phyloP scores from a whole-genome alignment of 805 yeast species.

The Kuraishia hungarica region DNA sequence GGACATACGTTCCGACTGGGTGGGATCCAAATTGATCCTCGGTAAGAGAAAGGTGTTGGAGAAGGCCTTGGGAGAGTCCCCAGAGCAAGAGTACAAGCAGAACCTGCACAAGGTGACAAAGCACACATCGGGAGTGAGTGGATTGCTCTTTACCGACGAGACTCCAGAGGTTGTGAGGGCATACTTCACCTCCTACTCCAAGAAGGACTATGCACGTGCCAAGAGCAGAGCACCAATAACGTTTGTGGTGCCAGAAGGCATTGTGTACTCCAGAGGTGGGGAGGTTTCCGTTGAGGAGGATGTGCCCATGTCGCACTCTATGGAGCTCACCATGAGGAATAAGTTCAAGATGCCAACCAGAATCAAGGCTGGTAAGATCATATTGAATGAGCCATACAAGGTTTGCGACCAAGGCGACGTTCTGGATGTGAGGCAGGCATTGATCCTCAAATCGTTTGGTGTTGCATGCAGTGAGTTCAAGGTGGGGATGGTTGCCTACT shows the following conservation, averaged over 20 bases:
- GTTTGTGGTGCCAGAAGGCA: constrained; percentile 83
- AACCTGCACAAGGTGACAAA: constrained; percentile 64
- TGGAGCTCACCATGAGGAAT: constrained; percentile 88
- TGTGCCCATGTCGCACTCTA: constrained; percentile 92
- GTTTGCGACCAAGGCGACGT: constrained; percentile 77
- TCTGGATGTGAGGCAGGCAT: constrained; percentile 84
- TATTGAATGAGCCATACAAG: constrained; percentile 62
- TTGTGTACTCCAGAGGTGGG: constrained; percentile 93
- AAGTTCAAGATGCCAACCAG: constrained; percentile 87
- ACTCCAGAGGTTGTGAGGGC: constrained; percentile 78
- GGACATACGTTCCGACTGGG: constrained; percentile 89
- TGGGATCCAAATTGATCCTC: constrained; percentile 77
- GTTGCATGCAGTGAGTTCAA: constrained; percentile 88
- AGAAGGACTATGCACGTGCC: constrained; percentile 83
- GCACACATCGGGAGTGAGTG: constrained; percentile 69
- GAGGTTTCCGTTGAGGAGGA: constrained; percentile 86
- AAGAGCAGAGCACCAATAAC: constrained; percentile 78
- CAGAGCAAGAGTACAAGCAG: constrained; percentile 86
- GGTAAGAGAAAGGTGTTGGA: constrained; percentile 92
- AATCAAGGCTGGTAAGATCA: constrained; percentile 82
- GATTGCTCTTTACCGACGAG: constrained; percentile 86
- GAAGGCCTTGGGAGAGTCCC: constrained; percentile 82
- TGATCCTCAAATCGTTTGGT: constrained; percentile 91
- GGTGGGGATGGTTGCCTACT: constrained; percentile 71
- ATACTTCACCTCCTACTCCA: constrained; percentile 74